These are phyloP conservation scores for Xylariaceae sp. DNA, from an alignment of 2,329 filamentous ascomycete genomes.

Conservation along the genomic window DNA sequence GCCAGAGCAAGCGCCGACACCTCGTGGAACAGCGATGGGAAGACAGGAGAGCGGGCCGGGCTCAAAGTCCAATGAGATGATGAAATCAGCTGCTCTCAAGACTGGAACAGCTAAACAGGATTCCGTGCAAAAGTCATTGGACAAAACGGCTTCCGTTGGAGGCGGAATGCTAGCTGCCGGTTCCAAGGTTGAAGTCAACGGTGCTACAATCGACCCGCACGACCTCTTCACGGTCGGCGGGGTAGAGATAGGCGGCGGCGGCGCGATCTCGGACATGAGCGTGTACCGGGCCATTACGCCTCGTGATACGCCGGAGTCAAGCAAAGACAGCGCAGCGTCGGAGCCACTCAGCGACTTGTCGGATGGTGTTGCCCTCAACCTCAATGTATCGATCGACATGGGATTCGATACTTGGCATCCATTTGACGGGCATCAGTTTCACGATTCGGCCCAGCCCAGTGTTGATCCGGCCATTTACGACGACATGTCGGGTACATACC, in stretches of 20 bases:
- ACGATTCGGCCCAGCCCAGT: slow-evolving; percentile 38
- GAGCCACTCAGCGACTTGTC: slow-evolving; percentile 61
- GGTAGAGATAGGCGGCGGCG: slow-evolving; percentile 40
- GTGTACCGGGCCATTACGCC: slow-evolving; percentile 55
- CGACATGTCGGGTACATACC: slow-evolving; percentile 21
- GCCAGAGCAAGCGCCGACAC: neutral
- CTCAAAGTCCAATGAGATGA: slow-evolving; percentile 35
- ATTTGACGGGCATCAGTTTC: slow-evolving; percentile 43
- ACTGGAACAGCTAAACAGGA: slow-evolving; percentile 21
- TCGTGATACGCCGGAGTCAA: slow-evolving; percentile 62
- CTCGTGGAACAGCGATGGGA: slow-evolving; percentile 41
- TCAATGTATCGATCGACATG: slow-evolving; percentile 44
- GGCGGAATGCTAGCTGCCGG: slow-evolving; percentile 25
- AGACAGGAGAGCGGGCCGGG: slow-evolving; percentile 44
- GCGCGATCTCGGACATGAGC: slow-evolving; percentile 49
- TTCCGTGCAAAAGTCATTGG: slow-evolving; percentile 18
- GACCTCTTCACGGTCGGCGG: slow-evolving; percentile 40
- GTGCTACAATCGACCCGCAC: slow-evolving; percentile 47
- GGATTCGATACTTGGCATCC: slow-evolving; percentile 46
- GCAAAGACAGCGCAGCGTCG: slow-evolving; percentile 55
- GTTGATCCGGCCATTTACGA: slow-evolving; percentile 22
- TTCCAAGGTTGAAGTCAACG: slow-evolving; percentile 16
- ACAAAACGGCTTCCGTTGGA: slow-evolving; percentile 16
- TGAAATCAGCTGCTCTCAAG: slow-evolving; percentile 23
- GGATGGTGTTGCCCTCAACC: slow-evolving; percentile 50